Evolutionary conservation across 1,284 basidiomycete genomes (phyloP), one percentile per base, ranked within the genome.

Genomic region (Violaceomyces palustris): DNA sequence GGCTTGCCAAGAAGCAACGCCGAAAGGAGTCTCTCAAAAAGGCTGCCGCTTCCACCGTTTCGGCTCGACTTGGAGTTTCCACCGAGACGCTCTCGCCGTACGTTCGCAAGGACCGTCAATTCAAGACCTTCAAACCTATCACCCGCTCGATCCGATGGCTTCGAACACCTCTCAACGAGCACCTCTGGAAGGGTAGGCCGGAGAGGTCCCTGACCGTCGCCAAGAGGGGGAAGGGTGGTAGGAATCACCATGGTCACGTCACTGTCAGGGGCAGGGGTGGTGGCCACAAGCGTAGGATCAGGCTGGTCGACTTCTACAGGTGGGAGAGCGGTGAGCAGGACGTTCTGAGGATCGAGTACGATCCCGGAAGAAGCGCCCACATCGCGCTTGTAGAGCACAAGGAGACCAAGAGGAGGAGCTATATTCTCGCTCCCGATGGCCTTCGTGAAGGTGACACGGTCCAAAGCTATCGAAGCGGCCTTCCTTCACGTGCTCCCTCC

Each of bases 271-370:
- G 83, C 43, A 81, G 86, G 22, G 93, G 94, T 24, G 93, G 94
- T 11, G 94, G 94, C 1, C 91, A 96, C 77, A 83, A 81, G 58
- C 83, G 85, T 45, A 83, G 94, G 28, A 82, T 96, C 56, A 82
- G 94, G 22, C 78, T 85, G 31, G 78, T 98, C 48, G 94, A 98
- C 76, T 98, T 94, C 72, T 79, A 81, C 42, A 45, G 74, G 12
- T 77, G 82, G 36, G 83, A 85, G 54, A 75, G 81, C 0, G 93
- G 93, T 6, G 78, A 85, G 31, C 87, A 90, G 72, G 84, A 89
- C 59, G 91, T 97, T 32, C 80, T 93, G 12, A 82, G 92, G 32
- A 87, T 98, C 64, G 93, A 98, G 76, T 98, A 96, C 74, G 93
- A 98, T 77, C 93, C 93, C 0, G 87, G 88, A 24, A 81, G 93